phyloP scores from a whole-genome alignment of 257 asterid species.

The Gentiana straminea region DNA sequence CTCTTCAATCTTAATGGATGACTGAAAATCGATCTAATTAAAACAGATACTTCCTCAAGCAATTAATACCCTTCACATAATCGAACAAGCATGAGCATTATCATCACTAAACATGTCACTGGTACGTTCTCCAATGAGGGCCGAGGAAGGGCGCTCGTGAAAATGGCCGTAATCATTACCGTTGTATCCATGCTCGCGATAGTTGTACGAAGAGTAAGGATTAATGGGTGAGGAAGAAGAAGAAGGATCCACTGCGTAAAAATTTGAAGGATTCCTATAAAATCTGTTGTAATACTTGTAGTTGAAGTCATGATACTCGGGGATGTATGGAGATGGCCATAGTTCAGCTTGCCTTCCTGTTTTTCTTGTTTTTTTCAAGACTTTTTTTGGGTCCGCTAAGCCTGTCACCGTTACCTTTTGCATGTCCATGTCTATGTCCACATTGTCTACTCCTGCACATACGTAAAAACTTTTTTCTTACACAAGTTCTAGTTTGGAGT shows the following conservation, averaged over 20 bases:
- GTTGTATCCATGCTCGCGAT: conserved; percentile 44
- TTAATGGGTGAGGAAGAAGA: neutral
- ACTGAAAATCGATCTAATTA: no score
- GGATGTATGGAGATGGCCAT: conserved; percentile 75
- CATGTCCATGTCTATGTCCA: conserved; percentile 56
- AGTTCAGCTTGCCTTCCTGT: conserved; percentile 53
- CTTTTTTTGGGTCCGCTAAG: conserved; percentile 43
- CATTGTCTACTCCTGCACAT: conserved; percentile 40
- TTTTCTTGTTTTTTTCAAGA: conserved; percentile 42
- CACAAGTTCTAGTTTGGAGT: no score
- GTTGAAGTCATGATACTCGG: conserved; percentile 41
- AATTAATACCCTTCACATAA: conserved; percentile 31
- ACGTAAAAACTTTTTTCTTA: no score
- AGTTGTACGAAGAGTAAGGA: conserved; percentile 39
- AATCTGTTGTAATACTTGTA: conserved; percentile 29
- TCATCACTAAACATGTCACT: conserved; percentile 60
- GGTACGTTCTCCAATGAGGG: conserved; percentile 21
- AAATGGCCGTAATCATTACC: conserved; percentile 54
- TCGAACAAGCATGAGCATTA: conserved; percentile 53
- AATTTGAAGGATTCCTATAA: conserved; percentile 12
- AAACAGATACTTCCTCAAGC: no score
- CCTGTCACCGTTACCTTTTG: conserved; percentile 66
- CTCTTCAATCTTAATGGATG: no score
- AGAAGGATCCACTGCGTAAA: neutral
- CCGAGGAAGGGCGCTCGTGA: conserved; percentile 36